Evolutionary conservation across 441 rosid species (phyloP), one percentile per base, ranked within the genome.

Genomic region (Gossypium schwendimanii): DNA sequence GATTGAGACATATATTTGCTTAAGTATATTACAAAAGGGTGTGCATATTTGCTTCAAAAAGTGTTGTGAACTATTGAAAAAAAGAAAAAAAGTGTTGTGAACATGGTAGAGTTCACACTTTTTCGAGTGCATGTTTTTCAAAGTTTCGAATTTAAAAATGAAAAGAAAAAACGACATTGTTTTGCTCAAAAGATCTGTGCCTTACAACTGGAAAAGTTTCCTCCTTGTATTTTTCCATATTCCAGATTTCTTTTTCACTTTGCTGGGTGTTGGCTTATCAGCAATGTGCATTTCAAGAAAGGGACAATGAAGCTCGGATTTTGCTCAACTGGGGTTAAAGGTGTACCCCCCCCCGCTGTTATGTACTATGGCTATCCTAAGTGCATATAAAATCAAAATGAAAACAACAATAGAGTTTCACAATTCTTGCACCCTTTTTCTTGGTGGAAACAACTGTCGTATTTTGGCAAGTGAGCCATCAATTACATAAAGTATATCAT

Each of bases 201-300:
- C 31, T 68, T 68, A 31, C 71, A 68, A 68, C 60, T 68, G 71
- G 71, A 68, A 68, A 68, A 50, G 45, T 68, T 31, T 31, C 26
- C 15, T 50, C 4, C 6, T 10, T 23, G 59, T 5, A 15, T 49
- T 28, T 50, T 67, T 26, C 39, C 55, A 45, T n/a, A 26, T 67
- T 28, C 59, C 23, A 28, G 71, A 67, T 67, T 28, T 12, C 54
- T 28, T 26, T 36, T 17, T 49, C 55, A 58, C 21, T 2, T 8
- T 11, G 45, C 26, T 20, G 5, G 28, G 26, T 67, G 55, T 8
- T 50, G 71, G 59, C 60, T 50, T 17, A 50, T 68, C 60, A 68
- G 24, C 71, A 26, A 26, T 17, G 45, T 50, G 71, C 45, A 26
- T 28, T 67, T 15, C 15, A 67, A 26, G 24, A 50, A 67, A 50